Conservation (phyloP, 805 yeast species). For the Maudiozyma pseudohumilis region DNA sequence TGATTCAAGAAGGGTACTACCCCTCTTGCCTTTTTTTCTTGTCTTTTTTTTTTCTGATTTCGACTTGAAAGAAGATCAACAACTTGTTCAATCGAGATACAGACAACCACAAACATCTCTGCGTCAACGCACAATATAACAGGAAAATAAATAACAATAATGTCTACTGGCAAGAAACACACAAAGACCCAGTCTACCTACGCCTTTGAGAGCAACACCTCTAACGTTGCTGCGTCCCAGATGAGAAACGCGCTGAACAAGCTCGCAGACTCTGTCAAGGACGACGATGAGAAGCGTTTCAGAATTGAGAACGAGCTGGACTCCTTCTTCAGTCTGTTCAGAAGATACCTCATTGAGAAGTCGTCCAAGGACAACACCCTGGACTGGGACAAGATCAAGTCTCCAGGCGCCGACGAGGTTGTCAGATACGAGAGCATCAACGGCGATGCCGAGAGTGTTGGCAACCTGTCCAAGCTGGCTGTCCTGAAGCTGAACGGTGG, state of each 20-base stretch:
- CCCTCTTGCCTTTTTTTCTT: too few species aligned
- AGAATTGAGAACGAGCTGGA: conserved; percentile 79
- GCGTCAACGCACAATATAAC: too few species aligned
- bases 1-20: too few species aligned
- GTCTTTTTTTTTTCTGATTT: too few species aligned
- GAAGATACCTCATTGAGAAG: conserved; percentile 84
- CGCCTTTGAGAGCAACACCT: conserved; percentile 91
- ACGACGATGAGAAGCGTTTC: conserved; percentile 33
- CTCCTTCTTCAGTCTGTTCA: conserved; percentile 82
- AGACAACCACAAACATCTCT: too few species aligned
- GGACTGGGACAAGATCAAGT: conserved; percentile 92
- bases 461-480: conserved; percentile 67
- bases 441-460: conserved; percentile 28
- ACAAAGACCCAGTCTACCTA: conserved; percentile 34
- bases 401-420: conserved; percentile 85
- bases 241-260: conserved; percentile 94
- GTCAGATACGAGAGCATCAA: conserved; percentile 52
- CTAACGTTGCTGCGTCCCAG: conserved; percentile 92
- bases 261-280: conserved; percentile 72
- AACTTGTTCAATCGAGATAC: too few species aligned
- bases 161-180: conserved; percentile 28
- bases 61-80: too few species aligned
- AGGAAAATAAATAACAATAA: neutral
- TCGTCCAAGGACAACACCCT: conserved; percentile 59
- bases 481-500: conserved; percentile 97